Evolutionary conservation across 768 basidiomycete species (phyloP), one percentile per base, ranked within the genome.

Genomic region (Dendrothele bispora): DNA sequence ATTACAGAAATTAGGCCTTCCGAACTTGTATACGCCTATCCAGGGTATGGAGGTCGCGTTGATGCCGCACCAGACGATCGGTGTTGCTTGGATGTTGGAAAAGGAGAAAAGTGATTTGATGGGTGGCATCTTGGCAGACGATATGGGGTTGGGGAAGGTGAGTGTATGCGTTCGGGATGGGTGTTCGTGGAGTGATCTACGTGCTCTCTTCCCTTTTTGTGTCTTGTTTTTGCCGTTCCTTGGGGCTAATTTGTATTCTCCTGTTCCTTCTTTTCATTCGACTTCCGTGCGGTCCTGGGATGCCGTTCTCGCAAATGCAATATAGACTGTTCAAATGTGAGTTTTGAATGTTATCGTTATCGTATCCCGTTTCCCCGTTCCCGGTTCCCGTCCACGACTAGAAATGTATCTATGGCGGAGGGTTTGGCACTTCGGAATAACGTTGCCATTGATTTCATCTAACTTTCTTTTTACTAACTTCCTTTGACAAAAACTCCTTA

Each of bases 31-130:
- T 30, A 69, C 79, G 24, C 60, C 70, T 20, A 49, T 88, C 2
- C 79, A 79, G 0, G 82, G 80, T 4, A 80, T 89, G 75, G 69
- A 69, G 14, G 69, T 87, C 21, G 61, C 74, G 0, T 64, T 88
- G 28, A 81, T 88, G 81, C 74, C 86, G 8, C 87, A 88, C 61
- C 83, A 88, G 55, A 68, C 75, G 15, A 78, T 89, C 41, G 78
- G 75, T 7, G 79, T 79, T 1, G 70, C 75, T 4, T 87, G 82
- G 79, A 83, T 86, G 82, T 45, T 79, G 2, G 72, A 78, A 24
- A 73, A 74, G 51, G 70, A 83, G 55, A 55, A 61, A 20, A 65
- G 64, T 36, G 27, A 49, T 2, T 49, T 71, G 11, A 73, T 74
- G 55, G 78, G 79, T 6, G 79, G 79, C 1, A 73, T 72, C 39